These are phyloP conservation scores for Termitomyces sp. DNA, from an alignment of 1,284 basidiomycete species.

Conservation along the genomic window DNA sequence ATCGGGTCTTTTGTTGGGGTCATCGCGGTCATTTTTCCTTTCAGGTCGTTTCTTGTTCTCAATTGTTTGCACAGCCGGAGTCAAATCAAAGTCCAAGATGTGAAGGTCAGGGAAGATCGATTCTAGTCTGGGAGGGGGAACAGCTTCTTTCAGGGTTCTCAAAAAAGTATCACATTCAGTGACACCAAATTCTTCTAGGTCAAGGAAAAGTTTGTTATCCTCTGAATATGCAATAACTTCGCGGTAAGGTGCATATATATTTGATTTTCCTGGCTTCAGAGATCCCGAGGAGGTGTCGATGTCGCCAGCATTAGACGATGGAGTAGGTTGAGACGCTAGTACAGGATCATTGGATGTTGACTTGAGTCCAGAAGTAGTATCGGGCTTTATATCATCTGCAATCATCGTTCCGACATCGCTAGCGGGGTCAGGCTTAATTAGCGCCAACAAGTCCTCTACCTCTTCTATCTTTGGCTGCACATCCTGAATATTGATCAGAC, in stretches of 20 bases:
- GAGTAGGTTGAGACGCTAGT: constrained; percentile 15
- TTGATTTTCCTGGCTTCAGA: constrained; percentile 39
- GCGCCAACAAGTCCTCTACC: constrained; percentile 49
- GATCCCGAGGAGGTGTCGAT: constrained; percentile 21
- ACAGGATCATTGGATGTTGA: constrained; percentile 16
- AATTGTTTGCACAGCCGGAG: constrained; percentile 23
- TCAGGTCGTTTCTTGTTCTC: constrained; percentile 53
- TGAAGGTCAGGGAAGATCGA: constrained; percentile 64
- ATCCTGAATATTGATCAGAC: constrained; percentile 29
- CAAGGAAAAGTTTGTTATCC: constrained; percentile 55
- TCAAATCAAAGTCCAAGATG: constrained; percentile 46
- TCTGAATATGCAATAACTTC: constrained; percentile 57
- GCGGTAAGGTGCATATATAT: constrained; percentile 50
- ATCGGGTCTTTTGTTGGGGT: constrained; percentile 63
- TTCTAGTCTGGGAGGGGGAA: constrained; percentile 44
- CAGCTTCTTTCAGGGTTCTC: constrained; percentile 26
- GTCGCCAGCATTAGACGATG: constrained; percentile 28
- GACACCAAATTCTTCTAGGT: constrained; percentile 43
- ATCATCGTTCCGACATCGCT: constrained; percentile 26
- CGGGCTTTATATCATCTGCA: constrained; percentile 25
- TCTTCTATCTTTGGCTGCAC: constrained; percentile 60
- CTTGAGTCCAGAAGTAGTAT: constrained; percentile 9
- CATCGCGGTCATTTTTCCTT: constrained; percentile 58
- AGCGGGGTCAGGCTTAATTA: constrained; percentile 29
- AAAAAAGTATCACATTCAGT: neutral